These are phyloP conservation scores for Panus rudis DNA, from an alignment of 768 basidiomycete species.

Conservation along the genomic window DNA sequence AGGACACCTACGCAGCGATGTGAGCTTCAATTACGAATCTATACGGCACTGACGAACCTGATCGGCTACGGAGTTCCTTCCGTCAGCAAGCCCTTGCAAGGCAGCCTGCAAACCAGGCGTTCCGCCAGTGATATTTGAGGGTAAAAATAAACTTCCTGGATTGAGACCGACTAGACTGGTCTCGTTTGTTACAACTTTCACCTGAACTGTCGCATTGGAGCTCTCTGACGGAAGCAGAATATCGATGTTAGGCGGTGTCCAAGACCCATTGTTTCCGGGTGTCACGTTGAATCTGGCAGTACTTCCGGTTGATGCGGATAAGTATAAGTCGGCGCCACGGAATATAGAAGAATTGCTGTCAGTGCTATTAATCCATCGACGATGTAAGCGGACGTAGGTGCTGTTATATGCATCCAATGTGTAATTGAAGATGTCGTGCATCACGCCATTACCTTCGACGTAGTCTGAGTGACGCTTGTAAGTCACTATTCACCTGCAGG, in stretches of 20 bases:
- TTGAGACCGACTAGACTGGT: slow-evolving; percentile 30
- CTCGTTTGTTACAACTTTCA: slow-evolving; percentile 33
- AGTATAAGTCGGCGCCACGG: slow-evolving; percentile 26
- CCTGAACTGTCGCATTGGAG: slow-evolving; percentile 17
- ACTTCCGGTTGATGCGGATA: slow-evolving; percentile 22
- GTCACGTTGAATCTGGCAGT: slow-evolving; percentile 26
- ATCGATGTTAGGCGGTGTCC: slow-evolving; percentile 30
- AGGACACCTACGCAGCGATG: slow-evolving; percentile 25
- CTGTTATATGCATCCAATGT: slow-evolving; percentile 27
- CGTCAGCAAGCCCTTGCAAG: slow-evolving; percentile 23
- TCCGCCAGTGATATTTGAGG: slow-evolving; percentile 19
- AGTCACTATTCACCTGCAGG: not conserved
- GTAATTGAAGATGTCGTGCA: slow-evolving; percentile 40
- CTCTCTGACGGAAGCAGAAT: slow-evolving; percentile 25
- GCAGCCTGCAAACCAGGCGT: slow-evolving; percentile 21
- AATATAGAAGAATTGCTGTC: slow-evolving; percentile 22
- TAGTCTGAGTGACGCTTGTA: slow-evolving; percentile 27
- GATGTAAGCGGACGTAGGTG: slow-evolving; percentile 31
- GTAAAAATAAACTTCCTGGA: slow-evolving; percentile 26
- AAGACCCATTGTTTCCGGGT: slow-evolving; percentile 25
- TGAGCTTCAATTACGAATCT: not conserved
- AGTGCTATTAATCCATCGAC: slow-evolving; percentile 36
- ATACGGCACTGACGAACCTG: too few relatives aligned
- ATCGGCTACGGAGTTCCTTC: slow-evolving; percentile 15
- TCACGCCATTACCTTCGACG: slow-evolving; percentile 26